A percentile compares a stretch with the other conserved stretches of the same genome.
These are phyloP conservation scores for Coffea humblotiana DNA, from an alignment of 305 asterid genomes.

Conservation along the genomic window DNA sequence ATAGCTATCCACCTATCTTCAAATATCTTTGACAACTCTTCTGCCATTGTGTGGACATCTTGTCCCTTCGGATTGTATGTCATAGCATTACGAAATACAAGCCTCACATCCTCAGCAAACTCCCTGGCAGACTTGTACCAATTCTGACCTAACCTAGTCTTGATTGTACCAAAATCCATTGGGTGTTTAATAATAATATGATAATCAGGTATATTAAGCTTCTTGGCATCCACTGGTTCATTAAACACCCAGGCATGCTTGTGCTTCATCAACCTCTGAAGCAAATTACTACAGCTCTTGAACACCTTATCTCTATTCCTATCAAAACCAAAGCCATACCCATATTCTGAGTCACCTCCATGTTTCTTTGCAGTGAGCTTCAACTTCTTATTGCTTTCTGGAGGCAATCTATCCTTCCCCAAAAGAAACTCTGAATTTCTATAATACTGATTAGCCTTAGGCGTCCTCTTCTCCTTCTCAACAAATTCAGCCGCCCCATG, in stretches of 20 bases:
- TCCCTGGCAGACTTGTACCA: slow-evolving; percentile 46
- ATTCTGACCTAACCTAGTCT: slow-evolving; percentile 38
- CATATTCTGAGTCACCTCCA: slow-evolving; percentile 26
- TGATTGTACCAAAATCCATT: slow-evolving; percentile 56
- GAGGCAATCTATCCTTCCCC: slow-evolving; percentile 73
- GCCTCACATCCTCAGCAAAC: slow-evolving; percentile 55
- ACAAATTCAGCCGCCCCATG: slow-evolving; percentile 40
- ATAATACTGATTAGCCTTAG: slow-evolving; percentile 76
- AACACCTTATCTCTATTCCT: slow-evolving; percentile 33
- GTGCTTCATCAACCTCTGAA: slow-evolving; percentile 50
- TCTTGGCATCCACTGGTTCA: slow-evolving; percentile 44
- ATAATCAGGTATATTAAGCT: slow-evolving; percentile 45
- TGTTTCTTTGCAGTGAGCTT: slow-evolving; percentile 42
- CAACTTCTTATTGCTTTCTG: slow-evolving; percentile 58
- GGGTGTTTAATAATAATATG: slow-evolving; percentile 46
- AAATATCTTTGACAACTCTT: slow-evolving; percentile 41
- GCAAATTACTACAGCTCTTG: slow-evolving; percentile 41
- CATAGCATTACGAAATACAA: slow-evolving; percentile 52
- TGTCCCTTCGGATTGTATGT: slow-evolving; percentile 52
- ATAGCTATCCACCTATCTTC: slow-evolving; percentile 46
- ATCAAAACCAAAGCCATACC: slow-evolving; percentile 27
- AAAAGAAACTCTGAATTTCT: slow-evolving; percentile 70
- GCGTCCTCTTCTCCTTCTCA: slow-evolving; percentile 89
- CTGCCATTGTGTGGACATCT: slow-evolving; percentile 54
- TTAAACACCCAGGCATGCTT: slow-evolving; percentile 53